A percentile compares a stretch with the other conserved stretches of the same genome.
Evolutionary conservation across 345 rosid species (phyloP).

Genomic region (Gossypium sturtianum): DNA sequence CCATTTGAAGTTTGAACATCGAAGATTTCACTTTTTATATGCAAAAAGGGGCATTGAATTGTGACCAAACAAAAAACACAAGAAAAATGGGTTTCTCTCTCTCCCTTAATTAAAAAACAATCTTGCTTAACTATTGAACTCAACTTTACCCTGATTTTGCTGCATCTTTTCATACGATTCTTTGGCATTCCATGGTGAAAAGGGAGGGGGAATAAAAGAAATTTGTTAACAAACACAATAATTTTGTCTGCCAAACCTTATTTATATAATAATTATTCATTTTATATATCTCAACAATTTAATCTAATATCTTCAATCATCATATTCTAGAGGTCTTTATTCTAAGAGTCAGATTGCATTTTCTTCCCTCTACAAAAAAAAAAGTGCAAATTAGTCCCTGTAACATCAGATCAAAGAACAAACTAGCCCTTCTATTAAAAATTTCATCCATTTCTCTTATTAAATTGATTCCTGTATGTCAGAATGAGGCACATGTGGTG

Average conservation of each 20-base stretch:
- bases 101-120: neutral
- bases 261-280: no score
- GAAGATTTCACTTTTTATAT: neutral
- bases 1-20: neutral
- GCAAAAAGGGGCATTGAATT: conserved; percentile 11
- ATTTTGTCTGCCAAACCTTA: neutral
- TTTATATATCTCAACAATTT: no score
- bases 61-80: conserved; percentile 4
- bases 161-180: neutral
- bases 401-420: no score
- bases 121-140: neutral
- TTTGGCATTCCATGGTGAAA: neutral
- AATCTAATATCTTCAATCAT: no score
- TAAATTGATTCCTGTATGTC: no score
- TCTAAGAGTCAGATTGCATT: no score
- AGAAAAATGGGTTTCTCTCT: neutral
- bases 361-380: no score
- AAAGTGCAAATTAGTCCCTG: no score
- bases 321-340: accelerated
- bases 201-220: neutral
- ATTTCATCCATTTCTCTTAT: no score
- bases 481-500: no score
- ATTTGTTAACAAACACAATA: neutral
- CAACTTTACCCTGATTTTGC: neutral
- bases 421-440: no score